Conservation (phyloP, 2,329 filamentous ascomycete species). For the Cercospora berteroae region DNA sequence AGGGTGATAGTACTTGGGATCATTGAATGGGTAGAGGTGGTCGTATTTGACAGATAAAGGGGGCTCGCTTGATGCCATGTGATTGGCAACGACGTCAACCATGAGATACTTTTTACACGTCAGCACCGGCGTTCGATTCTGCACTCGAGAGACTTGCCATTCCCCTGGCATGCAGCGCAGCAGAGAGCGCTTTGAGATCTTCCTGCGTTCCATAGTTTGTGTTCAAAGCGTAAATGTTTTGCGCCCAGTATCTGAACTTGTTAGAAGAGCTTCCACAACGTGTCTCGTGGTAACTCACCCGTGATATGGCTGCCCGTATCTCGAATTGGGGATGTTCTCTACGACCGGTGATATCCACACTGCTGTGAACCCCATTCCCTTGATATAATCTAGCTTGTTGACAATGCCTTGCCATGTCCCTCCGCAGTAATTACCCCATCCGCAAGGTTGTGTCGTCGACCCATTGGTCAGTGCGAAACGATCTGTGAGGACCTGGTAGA, state of each 20-base stretch:
- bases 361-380: conserved; percentile 51
- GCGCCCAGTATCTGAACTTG: conserved; percentile 20
- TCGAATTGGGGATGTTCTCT: conserved; percentile 40
- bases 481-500: conserved; percentile 60
- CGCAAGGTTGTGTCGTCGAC: conserved; percentile 46
- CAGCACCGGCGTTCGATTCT: neutral
- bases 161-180: conserved; percentile 45
- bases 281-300: conserved; percentile 22
- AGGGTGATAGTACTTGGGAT: conserved; percentile 49
- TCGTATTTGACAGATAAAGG: conserved; percentile 33
- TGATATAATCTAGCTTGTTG: conserved; percentile 49
- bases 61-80: conserved; percentile 39
- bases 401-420: conserved; percentile 49
- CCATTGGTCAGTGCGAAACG: conserved; percentile 53
- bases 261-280: neutral
- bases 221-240: conserved; percentile 39
- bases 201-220: conserved; percentile 46
- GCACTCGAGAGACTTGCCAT: conserved; percentile 36
- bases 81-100: conserved; percentile 51
- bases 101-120: conserved; percentile 39
- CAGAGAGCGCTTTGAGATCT: conserved; percentile 45
- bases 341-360: conserved; percentile 43
- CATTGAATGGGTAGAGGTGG: conserved; percentile 42
- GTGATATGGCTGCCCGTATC: conserved; percentile 47
- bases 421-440: conserved; percentile 46